Base-by-base conservation (phyloP, 805 yeast species). In the Sugiyamaella marilandica region DNA sequence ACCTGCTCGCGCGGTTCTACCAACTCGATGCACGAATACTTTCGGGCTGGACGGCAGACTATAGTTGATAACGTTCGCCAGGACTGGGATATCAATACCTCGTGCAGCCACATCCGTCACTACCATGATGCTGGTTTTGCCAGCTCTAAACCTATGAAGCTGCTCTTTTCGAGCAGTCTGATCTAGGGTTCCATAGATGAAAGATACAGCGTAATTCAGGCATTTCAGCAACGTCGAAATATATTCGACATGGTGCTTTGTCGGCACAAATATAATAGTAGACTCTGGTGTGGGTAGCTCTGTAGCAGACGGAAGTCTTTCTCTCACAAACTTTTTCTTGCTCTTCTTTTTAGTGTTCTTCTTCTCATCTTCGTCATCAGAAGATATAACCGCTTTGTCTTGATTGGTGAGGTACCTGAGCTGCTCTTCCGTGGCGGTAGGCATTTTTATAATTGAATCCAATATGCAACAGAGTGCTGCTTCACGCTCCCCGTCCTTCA, bases 1-100 rank as follows among this genome's bases (percentile, higher is more conserved):
- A 67, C 99, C 99, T 8, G 99, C 99, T 78, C 99, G 86, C 10
- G 99, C 99, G 45, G 99, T 94, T 78, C 99, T 84, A 69, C 99
- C 99, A 45, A 94, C 98, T 72, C 99, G 83, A 71, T 94, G 99
- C 52, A 94, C 80, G 70, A 94, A 94, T 54, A 92, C 86, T 70
- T 95, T 94, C 2, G 97, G 89, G 1, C 95, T 84, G 1, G 89
- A 85, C 10, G 98, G 98, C 55, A 94, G 75, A 1, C 96, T 82
- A 69, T 80, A 94, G 68, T 94, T 94, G 60, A 94, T 79, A 50
- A 94, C 99, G 65, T 95, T 91, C 5, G 98, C 96, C 65, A 94
- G 78, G 52, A 94, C 83, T 0, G 99, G 99, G 59, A 94, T 88
- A 81, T 95, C 99, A 56, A 94, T 90, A 83, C 99, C 99, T 75